Conservation (phyloP, 2,329 filamentous ascomycete species). For the Podosphaera xanthii region DNA sequence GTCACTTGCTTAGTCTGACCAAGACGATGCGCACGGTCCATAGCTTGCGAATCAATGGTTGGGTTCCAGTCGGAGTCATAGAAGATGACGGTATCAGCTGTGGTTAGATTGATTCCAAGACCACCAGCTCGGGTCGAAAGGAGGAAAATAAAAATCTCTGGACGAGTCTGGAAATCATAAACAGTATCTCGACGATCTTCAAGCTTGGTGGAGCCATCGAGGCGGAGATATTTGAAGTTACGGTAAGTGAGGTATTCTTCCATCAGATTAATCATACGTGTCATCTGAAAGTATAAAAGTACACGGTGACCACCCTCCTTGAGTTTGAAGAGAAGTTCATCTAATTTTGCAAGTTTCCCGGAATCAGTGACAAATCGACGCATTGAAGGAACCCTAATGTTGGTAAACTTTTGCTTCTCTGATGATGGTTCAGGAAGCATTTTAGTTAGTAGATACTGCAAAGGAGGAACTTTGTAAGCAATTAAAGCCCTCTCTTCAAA, state of each 20-base stretch:
- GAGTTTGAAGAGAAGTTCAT: slow-evolving; percentile 65
- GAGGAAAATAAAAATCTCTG: slow-evolving; percentile 92
- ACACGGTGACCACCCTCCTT: slow-evolving; percentile 88
- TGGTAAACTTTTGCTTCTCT: slow-evolving; percentile 64
- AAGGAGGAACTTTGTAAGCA: slow-evolving; percentile 44
- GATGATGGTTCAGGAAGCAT: slow-evolving; percentile 61
- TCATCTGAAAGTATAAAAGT: slow-evolving; percentile 99
- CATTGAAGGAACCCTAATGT: slow-evolving; percentile 90
- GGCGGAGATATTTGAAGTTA: slow-evolving; percentile 94
- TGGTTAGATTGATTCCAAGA: slow-evolving; percentile 90
- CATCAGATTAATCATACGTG: slow-evolving; percentile 97
- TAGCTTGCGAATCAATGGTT: slow-evolving; percentile 93
- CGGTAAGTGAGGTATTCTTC: slow-evolving; percentile 97
- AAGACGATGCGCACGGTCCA: slow-evolving; percentile 95
- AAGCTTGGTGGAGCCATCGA: slow-evolving; percentile 91
- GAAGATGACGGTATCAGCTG: slow-evolving; percentile 95
- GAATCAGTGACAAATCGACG: slow-evolving; percentile 92
- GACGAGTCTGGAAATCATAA: slow-evolving; percentile 80
- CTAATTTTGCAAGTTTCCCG: slow-evolving; percentile 81
- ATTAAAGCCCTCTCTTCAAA: slow-evolving; percentile 53
- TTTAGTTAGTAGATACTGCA: slow-evolving; percentile 36
- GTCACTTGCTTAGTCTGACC: slow-evolving; percentile 91
- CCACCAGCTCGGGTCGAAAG: slow-evolving; percentile 91
- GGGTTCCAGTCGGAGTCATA: slow-evolving; percentile 99
- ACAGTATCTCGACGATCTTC: slow-evolving; percentile 94